phyloP scores from a whole-genome alignment of 148 eudicot genomes.

The Rhododendron henanense region DNA sequence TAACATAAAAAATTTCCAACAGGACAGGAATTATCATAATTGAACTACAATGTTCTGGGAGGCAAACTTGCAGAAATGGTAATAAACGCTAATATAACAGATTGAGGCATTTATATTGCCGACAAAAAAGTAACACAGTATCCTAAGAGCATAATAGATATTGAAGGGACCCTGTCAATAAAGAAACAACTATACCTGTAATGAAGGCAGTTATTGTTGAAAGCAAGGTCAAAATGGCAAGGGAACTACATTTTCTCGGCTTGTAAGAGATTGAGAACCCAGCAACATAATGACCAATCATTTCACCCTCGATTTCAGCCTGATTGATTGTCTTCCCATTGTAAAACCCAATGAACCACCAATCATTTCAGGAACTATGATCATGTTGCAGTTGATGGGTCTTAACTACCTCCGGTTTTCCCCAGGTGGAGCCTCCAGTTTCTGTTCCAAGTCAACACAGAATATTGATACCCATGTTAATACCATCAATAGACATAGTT shows the following conservation, averaged over 20 bases:
- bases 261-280: slow-evolving; percentile 81
- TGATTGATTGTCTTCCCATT: slow-evolving; percentile 72
- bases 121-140: neutral
- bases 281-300: slow-evolving; percentile 74
- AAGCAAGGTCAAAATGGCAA: neutral
- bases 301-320: slow-evolving; percentile 74
- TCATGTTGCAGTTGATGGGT: slow-evolving; percentile 66
- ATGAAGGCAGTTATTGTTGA: neutral
- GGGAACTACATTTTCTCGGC: slow-evolving; percentile 67
- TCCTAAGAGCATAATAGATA: neutral
- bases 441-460: slow-evolving; percentile 29
- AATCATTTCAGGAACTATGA: slow-evolving; percentile 74
- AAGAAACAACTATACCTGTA: neutral
- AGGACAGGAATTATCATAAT: neutral
- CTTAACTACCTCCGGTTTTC: slow-evolving; percentile 62
- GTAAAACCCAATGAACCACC: slow-evolving; percentile 72
- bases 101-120: neutral
- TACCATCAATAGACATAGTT: neutral
- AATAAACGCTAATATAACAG: neutral
- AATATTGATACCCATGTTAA: neutral
- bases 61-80: neutral
- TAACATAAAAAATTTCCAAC: neutral
- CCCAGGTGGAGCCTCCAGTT: slow-evolving; percentile 68
- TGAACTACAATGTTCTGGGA: neutral
- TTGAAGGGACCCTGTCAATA: neutral